phyloP scores from a whole-genome alignment of 768 basidiomycete species.

The Wakefieldia striispora region DNA sequence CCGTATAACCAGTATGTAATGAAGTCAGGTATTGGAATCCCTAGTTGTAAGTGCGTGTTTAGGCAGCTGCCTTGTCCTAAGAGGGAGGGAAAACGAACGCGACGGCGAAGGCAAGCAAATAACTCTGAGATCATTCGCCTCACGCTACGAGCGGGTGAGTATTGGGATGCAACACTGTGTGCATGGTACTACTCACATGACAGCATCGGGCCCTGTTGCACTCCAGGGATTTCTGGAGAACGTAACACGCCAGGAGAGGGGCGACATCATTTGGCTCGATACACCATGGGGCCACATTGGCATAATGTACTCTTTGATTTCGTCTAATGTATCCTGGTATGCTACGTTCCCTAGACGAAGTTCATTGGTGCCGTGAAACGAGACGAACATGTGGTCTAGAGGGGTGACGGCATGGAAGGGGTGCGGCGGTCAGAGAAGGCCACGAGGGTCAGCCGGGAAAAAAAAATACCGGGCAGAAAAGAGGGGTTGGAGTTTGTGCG shows the following conservation, averaged over 20 bases:
- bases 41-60: constrained; percentile 35
- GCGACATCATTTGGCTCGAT: constrained; percentile 39
- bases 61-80: constrained; percentile 7
- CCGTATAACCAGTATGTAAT: constrained; percentile 55
- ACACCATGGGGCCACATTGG: constrained; percentile 70
- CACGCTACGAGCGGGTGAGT: constrained; percentile 42
- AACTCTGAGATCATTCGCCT: constrained; percentile 59
- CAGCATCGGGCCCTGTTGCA: constrained; percentile 49
- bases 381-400: constrained; percentile 71
- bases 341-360: constrained; percentile 45
- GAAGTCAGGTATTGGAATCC: constrained; percentile 70
- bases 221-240: constrained; percentile 72
- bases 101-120: constrained; percentile 56
- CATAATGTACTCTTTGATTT: constrained; percentile 55
- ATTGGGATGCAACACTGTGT: background rate
- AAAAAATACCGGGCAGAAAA: constrained; percentile 29
- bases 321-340: constrained; percentile 55
- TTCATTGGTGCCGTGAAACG: constrained; percentile 65
- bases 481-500: constrained; percentile 37
- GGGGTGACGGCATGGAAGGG: constrained; percentile 20
- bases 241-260: constrained; percentile 52
- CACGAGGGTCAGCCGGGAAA: constrained; percentile 1
- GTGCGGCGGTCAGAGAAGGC: constrained; percentile 22
- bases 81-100: constrained; percentile 40
- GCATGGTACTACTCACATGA: constrained; percentile 41